phyloP scores from a whole-genome alignment of 2,329 filamentous ascomycete species.

The Colletotrichum sojae region DNA sequence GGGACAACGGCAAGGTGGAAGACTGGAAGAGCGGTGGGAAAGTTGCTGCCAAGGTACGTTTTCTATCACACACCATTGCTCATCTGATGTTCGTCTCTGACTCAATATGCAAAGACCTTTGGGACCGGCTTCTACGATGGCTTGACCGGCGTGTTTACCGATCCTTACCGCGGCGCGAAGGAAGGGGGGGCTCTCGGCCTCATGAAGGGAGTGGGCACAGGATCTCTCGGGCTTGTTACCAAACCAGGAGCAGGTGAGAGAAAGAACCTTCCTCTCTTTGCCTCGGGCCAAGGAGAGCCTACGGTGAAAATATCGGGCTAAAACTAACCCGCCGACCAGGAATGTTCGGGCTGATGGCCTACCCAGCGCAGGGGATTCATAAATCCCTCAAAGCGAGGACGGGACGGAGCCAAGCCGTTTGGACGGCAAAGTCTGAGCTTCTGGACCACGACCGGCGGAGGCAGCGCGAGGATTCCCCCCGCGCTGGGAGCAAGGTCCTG shows the following conservation, averaged over 20 bases:
- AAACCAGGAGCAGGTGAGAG: slow-evolving; percentile 47
- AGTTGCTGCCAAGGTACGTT: slow-evolving; percentile 48
- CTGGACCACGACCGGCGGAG: background rate
- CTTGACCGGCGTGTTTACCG: slow-evolving; percentile 47
- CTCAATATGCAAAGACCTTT: slow-evolving; percentile 6
- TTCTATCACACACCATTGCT: background rate
- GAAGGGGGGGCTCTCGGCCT: slow-evolving; percentile 50
- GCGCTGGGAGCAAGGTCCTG: slow-evolving; percentile 15
- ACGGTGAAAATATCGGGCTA: background rate
- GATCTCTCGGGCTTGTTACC: slow-evolving; percentile 44
- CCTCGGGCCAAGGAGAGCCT: background rate
- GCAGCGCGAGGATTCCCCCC: slow-evolving; percentile 3
- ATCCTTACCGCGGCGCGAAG: slow-evolving; percentile 49
- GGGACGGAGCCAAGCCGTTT: slow-evolving; percentile 1
- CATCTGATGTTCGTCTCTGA: background rate
- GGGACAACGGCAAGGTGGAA: slow-evolving; percentile 49
- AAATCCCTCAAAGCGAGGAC: slow-evolving; percentile 48
- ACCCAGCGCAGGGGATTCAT: slow-evolving; percentile 50
- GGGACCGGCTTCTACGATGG: slow-evolving; percentile 50
- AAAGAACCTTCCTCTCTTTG: slow-evolving; percentile 1
- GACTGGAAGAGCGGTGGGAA: slow-evolving; percentile 51
- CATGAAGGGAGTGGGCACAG: slow-evolving; percentile 52
- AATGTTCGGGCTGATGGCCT: slow-evolving; percentile 48
- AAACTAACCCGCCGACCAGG: slow-evolving; percentile 28
- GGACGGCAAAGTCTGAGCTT: slow-evolving; percentile 14